Percentiles rank a stretch among this genome's conserved stretches.
Conservation (phyloP, 768 basidiomycete species). For the Lepiota venenata region DNA sequence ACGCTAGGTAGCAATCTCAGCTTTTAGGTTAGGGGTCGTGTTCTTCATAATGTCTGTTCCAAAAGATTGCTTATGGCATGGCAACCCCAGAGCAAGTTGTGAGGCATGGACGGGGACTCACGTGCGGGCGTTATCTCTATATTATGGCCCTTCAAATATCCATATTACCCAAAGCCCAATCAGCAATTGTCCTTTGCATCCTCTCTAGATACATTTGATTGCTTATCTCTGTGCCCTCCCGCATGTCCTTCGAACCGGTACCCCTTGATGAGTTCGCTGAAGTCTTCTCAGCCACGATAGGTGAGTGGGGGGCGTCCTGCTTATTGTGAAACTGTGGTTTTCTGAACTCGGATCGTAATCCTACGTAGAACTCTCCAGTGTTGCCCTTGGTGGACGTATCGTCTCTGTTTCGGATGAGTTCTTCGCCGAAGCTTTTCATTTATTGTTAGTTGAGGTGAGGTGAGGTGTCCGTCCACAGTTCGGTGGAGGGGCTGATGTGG, state of each 20-base stretch:
- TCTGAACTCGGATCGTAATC: background rate
- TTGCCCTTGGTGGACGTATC: constrained; percentile 74
- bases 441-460: constrained; percentile 78
- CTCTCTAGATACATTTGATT: background rate
- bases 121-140: constrained; percentile 5
- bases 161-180: background rate
- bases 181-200: constrained; percentile 9
- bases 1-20: too few relatives aligned
- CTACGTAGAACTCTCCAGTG: constrained; percentile 79
- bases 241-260: constrained; percentile 43
- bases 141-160: background rate
- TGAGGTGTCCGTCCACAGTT: background rate
- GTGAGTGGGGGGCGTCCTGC: constrained; percentile 25
- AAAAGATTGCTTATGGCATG: too few relatives aligned
- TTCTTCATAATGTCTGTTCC: too few relatives aligned
- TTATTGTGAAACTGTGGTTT: background rate
- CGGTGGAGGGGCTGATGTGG: constrained; percentile 4
- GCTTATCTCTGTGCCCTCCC: background rate
- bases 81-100: too few relatives aligned
- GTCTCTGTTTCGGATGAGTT: constrained; percentile 90
- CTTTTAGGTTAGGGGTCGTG: too few relatives aligned
- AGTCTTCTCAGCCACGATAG: constrained; percentile 47
- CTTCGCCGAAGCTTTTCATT: constrained; percentile 83
- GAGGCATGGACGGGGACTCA: background rate
- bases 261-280: constrained; percentile 44